Evolutionary conservation across 306 rosid species (phyloP).

Genomic region (Rubus idaeus): DNA sequence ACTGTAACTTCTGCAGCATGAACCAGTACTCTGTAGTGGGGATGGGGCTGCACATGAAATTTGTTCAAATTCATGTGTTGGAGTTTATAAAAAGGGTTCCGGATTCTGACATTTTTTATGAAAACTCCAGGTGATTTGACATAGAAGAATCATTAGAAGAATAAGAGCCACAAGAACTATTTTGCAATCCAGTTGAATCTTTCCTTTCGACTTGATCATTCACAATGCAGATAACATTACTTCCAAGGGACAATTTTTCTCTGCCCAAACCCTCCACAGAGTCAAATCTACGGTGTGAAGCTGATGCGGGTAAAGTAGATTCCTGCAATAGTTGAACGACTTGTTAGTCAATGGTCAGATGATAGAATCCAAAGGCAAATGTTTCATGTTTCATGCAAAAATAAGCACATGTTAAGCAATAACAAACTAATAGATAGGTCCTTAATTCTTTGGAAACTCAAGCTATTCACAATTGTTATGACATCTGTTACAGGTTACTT

Average conservation of each 20-base stretch:
- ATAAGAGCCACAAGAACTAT: background rate
- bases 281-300: constrained; percentile 26
- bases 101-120: constrained; percentile 22
- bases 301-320: constrained; percentile 21
- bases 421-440: no score
- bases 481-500: no score
- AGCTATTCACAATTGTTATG: no score
- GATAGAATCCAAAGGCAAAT: no score
- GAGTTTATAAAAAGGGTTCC: constrained; percentile 30
- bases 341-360: background rate
- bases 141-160: constrained; percentile 28
- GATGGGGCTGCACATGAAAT: constrained; percentile 9
- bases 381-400: no score
- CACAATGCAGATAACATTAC: constrained; percentile 8
- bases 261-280: constrained; percentile 28
- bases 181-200: constrained; percentile 27
- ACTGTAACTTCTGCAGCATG: constrained; percentile 38
- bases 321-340: constrained; percentile 30
- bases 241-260: constrained; percentile 25
- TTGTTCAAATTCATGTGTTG: constrained; percentile 28
- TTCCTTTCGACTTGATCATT: constrained; percentile 21
- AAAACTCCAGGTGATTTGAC: constrained; percentile 25
- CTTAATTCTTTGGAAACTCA: no score
- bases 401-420: background rate
- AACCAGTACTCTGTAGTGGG: constrained; percentile 16